A percentile compares a stretch with the other conserved stretches of the same genome.
Evolutionary conservation across 495 filamentous ascomycete species (phyloP).

Genomic region (Astrothelium subdiscretum): DNA sequence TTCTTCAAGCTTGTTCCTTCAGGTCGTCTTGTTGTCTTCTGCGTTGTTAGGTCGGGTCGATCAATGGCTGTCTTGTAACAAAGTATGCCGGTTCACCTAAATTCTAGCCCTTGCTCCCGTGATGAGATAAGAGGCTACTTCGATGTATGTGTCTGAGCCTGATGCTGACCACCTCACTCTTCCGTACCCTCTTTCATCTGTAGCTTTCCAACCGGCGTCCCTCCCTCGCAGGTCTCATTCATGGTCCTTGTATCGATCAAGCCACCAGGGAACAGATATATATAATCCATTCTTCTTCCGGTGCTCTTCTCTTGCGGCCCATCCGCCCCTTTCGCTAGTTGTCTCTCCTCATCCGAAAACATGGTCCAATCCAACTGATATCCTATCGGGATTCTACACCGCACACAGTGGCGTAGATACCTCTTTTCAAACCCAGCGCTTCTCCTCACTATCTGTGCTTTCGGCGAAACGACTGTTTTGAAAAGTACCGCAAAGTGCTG

Average conservation of each 20-base stretch:
- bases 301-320: constrained; percentile 3
- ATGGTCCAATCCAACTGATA: constrained; percentile 43
- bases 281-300: constrained; percentile 31
- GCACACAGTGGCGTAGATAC: constrained; percentile 44
- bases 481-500: constrained; percentile 28
- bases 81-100: too few species aligned
- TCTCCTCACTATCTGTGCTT: constrained; percentile 43
- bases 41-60: too few species aligned
- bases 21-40: too few species aligned
- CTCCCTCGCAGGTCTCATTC: not conserved
- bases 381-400: constrained; percentile 53
- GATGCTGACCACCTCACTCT: not conserved
- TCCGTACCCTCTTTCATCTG: not conserved
- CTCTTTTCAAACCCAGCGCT: constrained; percentile 69
- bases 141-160: not conserved
- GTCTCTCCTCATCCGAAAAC: constrained; percentile 24
- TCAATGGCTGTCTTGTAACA: too few species aligned
- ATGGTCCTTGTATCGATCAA: constrained; percentile 11
- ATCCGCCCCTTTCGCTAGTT: constrained; percentile 10
- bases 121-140: not conserved
- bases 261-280: constrained; percentile 45
- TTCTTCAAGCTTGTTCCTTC: too few species aligned
- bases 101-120: too few species aligned
- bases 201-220: not conserved
- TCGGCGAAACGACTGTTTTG: constrained; percentile 37